A percentile compares a stretch with the other conserved stretches of the same genome.
Conservation (phyloP, 2,329 filamentous ascomycete species). For the Calonectria ilicicola region DNA sequence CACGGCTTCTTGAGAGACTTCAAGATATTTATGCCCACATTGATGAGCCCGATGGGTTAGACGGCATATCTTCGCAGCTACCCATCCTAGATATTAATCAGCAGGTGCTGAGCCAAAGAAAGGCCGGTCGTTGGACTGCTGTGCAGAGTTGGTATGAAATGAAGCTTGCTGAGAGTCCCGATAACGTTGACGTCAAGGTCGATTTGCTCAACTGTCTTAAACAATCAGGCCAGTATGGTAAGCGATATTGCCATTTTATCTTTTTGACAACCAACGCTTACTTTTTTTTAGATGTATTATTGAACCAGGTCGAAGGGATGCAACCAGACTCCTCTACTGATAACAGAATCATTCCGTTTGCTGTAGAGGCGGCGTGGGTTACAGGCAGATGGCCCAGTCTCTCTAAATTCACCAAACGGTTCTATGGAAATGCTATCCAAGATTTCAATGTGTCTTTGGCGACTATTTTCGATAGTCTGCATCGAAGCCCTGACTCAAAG, state of each 20-base stretch:
- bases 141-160: constrained; percentile 99
- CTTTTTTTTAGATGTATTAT: constrained; percentile 74
- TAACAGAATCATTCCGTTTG: constrained; percentile 81
- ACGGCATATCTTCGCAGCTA: constrained; percentile 91
- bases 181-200: constrained; percentile 81
- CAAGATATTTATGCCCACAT: constrained; percentile 98
- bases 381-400: constrained; percentile 85
- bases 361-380: constrained; percentile 92
- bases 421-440: constrained; percentile 59
- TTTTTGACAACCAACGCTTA: constrained; percentile 29
- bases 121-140: constrained; percentile 92
- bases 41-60: constrained; percentile 95
- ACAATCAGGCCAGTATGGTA: constrained; percentile 95
- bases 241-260: constrained; percentile 54
- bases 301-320: constrained; percentile 89
- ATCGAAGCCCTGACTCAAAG: constrained; percentile 63
- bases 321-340: constrained; percentile 63
- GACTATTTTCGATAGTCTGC: constrained; percentile 65
- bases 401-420: constrained; percentile 71
- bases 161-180: constrained; percentile 82
- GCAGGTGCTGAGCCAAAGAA: constrained; percentile 91
- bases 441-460: constrained; percentile 90
- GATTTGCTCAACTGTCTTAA: constrained; percentile 90
- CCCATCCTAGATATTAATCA: constrained; percentile 91
- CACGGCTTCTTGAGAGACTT: constrained; percentile 79